A percentile compares a stretch with the other conserved stretches of the same genome.
Conservation (phyloP, 371 early-diverging fungal genomes). For the Syncephalastrum contaminatum region DNA sequence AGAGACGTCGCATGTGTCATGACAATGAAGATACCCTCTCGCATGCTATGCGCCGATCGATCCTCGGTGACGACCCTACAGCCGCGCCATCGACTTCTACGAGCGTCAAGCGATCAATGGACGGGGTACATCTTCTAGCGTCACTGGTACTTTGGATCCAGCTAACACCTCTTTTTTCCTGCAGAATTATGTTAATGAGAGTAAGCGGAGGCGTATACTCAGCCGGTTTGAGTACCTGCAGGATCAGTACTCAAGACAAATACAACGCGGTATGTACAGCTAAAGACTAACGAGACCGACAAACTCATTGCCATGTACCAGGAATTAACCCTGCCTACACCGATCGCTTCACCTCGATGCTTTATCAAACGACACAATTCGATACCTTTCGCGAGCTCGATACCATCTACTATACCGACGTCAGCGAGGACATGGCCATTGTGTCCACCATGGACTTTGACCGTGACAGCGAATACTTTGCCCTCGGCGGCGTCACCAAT, state of each 20-base stretch:
- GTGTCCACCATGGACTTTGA: conserved; percentile 93
- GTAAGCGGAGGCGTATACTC: conserved; percentile 47
- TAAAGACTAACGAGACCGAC: not conserved
- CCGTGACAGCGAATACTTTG: conserved; percentile 88
- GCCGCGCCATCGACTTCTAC: no score
- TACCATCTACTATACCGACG: conserved; percentile 77
- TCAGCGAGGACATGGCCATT: conserved; percentile 63
- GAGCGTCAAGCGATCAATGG: not conserved
- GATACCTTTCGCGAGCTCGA: conserved; percentile 68
- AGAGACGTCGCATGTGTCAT: not conserved
- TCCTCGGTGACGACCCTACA: no score
- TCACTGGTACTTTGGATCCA: not conserved
- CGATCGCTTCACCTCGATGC: conserved; percentile 58
- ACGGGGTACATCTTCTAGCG: not conserved
- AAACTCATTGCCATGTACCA: not conserved
- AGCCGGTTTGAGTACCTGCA: conserved; percentile 75
- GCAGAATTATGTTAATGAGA: conserved; percentile 8
- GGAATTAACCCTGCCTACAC: conserved; percentile 6
- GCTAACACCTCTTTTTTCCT: not conserved
- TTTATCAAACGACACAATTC: conserved; percentile 69
- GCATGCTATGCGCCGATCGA: no score
- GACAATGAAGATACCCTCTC: not conserved
- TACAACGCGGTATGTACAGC: not conserved
- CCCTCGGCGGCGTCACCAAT: conserved; percentile 89
- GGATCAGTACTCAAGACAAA: conserved; percentile 56